Evolutionary conservation across 1,284 basidiomycete genomes (phyloP).

Genomic region (Flammula alnicola): DNA sequence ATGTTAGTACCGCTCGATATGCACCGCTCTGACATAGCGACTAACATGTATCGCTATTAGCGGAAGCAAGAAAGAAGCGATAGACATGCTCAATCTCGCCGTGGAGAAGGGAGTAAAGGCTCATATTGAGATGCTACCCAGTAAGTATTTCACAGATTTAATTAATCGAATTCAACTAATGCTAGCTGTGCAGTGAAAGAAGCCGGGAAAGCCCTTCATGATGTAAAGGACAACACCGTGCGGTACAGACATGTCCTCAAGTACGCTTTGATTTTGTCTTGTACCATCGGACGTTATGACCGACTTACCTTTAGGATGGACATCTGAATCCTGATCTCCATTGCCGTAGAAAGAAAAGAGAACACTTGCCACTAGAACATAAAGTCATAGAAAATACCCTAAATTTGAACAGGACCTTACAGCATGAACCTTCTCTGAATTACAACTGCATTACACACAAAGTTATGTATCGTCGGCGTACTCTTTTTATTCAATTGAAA

Average conservation of each 20-base stretch:
- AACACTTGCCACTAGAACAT: no score
- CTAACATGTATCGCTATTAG: constrained; percentile 41
- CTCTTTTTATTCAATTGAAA: no score
- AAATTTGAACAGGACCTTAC: no score
- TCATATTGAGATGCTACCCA: constrained; percentile 31
- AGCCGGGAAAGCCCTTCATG: constrained; percentile 26
- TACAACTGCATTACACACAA: no score
- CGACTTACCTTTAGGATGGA: not conserved
- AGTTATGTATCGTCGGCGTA: no score
- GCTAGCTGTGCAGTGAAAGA: constrained; percentile 30
- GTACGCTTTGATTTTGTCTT: constrained; percentile 21
- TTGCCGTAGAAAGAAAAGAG: no score
- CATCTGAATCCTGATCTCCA: no score
- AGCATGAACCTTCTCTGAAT: no score
- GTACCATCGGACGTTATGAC: no score
- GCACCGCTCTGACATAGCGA: not conserved
- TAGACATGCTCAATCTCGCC: constrained; percentile 64
- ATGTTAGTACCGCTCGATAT: constrained; percentile 23
- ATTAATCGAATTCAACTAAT: no score
- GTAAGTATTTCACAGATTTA: no score
- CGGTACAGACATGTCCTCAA: constrained; percentile 31
- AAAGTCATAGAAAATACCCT: no score
- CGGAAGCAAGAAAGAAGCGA: constrained; percentile 51
- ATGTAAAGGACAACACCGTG: constrained; percentile 28
- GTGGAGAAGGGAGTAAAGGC: constrained; percentile 47